These are phyloP conservation scores for Rubia tinctorum DNA, from an alignment of 305 asterid genomes.

Conservation along the genomic window DNA sequence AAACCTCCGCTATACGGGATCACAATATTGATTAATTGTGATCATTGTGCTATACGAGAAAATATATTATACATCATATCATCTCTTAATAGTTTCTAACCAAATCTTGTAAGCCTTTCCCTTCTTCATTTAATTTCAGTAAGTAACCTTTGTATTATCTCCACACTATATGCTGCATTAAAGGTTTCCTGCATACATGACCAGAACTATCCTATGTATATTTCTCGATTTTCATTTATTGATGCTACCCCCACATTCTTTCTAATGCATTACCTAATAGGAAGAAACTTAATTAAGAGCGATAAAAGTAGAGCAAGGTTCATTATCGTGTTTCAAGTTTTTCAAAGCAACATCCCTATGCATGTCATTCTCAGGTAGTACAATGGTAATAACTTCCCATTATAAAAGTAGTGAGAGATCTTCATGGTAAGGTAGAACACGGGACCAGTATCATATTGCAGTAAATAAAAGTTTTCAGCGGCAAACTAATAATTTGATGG, in stretches of 20 bases:
- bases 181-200: background rate
- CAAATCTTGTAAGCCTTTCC: background rate
- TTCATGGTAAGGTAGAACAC: background rate
- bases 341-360: background rate
- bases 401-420: background rate
- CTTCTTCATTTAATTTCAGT: background rate
- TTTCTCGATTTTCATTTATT: background rate
- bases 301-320: background rate
- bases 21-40: background rate
- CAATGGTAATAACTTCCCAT: background rate
- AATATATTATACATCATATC: background rate
- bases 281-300: slow-evolving; percentile 3
- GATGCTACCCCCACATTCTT: background rate
- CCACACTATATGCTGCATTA: background rate
- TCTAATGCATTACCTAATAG: background rate
- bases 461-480: background rate
- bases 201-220: background rate
- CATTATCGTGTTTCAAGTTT: slow-evolving; percentile 9
- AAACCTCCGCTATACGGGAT: background rate
- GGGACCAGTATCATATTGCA: background rate
- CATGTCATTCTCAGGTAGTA: background rate
- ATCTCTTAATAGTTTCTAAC: background rate
- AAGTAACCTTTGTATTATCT: background rate
- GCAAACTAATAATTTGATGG: background rate
- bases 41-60: background rate